phyloP scores from a whole-genome alignment of 2,329 filamentous ascomycete species.

The Hymenoscyphus linearis region DNA sequence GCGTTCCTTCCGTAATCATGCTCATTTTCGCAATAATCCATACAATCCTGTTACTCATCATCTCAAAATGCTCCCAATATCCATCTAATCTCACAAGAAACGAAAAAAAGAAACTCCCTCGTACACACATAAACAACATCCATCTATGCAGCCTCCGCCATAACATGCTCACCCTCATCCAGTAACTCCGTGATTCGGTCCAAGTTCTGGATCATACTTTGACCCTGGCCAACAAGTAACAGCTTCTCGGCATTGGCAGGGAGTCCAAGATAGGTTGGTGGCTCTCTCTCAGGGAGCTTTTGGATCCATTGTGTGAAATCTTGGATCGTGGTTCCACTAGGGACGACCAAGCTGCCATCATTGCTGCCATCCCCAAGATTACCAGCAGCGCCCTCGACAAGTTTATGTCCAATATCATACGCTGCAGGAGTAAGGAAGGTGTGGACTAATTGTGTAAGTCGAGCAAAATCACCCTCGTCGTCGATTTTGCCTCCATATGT shows the following conservation, averaged over 20 bases:
- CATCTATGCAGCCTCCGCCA: constrained; percentile 52
- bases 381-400: constrained; percentile 59
- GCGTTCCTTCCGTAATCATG: not conserved
- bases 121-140: constrained; percentile 12
- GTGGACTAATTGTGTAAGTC: constrained; percentile 68
- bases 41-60: not conserved
- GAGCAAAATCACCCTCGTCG: constrained; percentile 74
- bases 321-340: constrained; percentile 72
- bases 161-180: constrained; percentile 89
- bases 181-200: constrained; percentile 80
- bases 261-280: constrained; percentile 88
- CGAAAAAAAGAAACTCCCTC: constrained; percentile 16
- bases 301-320: constrained; percentile 93
- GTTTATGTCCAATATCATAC: constrained; percentile 86
- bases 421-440: constrained; percentile 79
- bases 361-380: constrained; percentile 37
- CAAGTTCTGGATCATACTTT: constrained; percentile 77
- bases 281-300: constrained; percentile 86
- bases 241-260: constrained; percentile 96
- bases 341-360: constrained; percentile 63
- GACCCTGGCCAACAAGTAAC: constrained; percentile 80
- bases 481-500: constrained; percentile 99
- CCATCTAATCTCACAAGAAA: constrained; percentile 12
- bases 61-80: constrained; percentile 9
- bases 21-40: not conserved